Conservation (phyloP, 148 eudicot genomes). For the Amaranthus palmeri region DNA sequence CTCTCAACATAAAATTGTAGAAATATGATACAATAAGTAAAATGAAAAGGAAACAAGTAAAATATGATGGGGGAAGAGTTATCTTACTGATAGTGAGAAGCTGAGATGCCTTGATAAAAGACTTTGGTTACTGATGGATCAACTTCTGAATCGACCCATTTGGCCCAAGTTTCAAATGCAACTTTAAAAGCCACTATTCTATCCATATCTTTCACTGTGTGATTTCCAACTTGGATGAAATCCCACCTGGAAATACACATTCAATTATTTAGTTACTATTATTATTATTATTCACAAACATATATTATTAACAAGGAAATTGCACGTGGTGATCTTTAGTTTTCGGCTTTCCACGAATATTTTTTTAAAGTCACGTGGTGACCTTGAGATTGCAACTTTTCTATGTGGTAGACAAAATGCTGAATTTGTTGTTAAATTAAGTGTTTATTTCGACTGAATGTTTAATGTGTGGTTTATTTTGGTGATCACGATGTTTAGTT, state of each 20-base stretch:
- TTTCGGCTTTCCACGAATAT: too few species aligned
- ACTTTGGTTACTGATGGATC: slow-evolving; percentile 43
- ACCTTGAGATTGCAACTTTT: too few species aligned
- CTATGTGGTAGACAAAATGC: too few species aligned
- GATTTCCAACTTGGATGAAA: slow-evolving; percentile 36
- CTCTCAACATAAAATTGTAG: too few species aligned
- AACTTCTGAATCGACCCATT: slow-evolving; percentile 51
- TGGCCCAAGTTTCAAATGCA: slow-evolving; percentile 54
- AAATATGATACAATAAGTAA: too few species aligned
- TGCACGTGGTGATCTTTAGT: too few species aligned
- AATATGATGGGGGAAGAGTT: neutral
- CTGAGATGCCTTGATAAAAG: slow-evolving; percentile 62
- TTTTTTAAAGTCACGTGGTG: too few species aligned
- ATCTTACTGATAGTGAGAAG: slow-evolving; percentile 62
- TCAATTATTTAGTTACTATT: neutral
- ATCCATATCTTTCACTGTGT: slow-evolving; percentile 39
- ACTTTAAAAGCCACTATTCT: slow-evolving; percentile 41
- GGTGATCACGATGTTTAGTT: too few species aligned
- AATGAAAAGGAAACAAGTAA: too few species aligned
- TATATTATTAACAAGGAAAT: neutral
- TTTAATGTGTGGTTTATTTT: too few species aligned
- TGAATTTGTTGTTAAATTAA: too few species aligned
- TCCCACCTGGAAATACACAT: slow-evolving; percentile 46
- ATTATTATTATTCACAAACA: neutral
- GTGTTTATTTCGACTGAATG: too few species aligned